Percentiles rank a stretch among this genome's conserved stretches.
These are phyloP conservation scores for Arachis monticola DNA, from an alignment of 331 rosid genomes.

Conservation along the genomic window DNA sequence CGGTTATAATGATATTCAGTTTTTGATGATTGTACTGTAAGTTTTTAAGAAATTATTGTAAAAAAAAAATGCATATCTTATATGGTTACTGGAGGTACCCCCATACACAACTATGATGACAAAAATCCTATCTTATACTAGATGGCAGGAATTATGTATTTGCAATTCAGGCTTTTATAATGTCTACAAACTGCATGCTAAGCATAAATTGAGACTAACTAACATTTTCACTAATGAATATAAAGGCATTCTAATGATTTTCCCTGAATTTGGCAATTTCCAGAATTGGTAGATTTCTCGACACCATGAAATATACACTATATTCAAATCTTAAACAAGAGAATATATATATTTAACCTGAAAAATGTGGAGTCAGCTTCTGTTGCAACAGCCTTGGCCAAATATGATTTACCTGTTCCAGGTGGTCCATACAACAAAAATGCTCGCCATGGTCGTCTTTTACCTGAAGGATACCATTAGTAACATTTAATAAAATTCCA, in stretches of 20 bases:
- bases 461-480: conserved; percentile 54
- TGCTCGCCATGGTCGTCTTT: conserved; percentile 98
- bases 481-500: conserved; percentile 18
- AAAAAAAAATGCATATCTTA: not conserved
- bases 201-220: conserved; percentile 15
- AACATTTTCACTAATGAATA: conserved; percentile 3
- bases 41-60: not conserved
- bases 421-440: conserved; percentile 97
- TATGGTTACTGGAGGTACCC: not conserved
- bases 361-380: conserved; percentile 99
- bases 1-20: conserved; percentile 2
- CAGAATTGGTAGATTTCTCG: not conserved
- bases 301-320: not conserved
- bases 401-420: conserved; percentile 97
- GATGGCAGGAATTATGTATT: conserved; percentile 10
- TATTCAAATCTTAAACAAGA: not conserved
- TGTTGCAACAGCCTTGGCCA: conserved; percentile 99
- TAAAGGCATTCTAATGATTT: conserved; percentile 19
- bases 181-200: conserved; percentile 9
- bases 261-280: conserved; percentile 7
- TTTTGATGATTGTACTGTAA: not conserved
- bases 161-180: conserved; percentile 3
- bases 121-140: not conserved
- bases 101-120: not conserved
- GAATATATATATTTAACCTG: conserved; percentile 55